Evolutionary conservation across 2,329 filamentous ascomycete species (phyloP).

Genomic region (Proliferodiscus dingleyae): DNA sequence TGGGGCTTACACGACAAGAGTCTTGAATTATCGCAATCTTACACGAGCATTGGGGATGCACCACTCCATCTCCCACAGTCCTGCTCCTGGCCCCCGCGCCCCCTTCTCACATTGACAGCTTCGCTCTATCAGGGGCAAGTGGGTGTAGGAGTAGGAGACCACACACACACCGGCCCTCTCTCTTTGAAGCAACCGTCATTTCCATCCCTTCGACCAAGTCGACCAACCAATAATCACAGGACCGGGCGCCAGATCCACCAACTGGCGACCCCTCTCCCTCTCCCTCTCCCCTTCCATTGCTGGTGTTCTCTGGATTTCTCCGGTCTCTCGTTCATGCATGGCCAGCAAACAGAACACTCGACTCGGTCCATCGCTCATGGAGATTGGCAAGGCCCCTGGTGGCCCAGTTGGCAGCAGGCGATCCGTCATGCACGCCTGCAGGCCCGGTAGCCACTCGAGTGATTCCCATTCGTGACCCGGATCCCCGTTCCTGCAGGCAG

Average conservation of each 20-base stretch:
- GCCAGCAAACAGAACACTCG: not conserved
- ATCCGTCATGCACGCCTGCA: not conserved
- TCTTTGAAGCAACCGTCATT: too few relatives aligned
- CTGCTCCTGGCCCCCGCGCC: not conserved
- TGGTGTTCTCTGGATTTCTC: not conserved
- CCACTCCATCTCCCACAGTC: not conserved
- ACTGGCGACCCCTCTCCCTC: not conserved
- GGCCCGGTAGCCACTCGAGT: not conserved
- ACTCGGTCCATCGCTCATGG: not conserved
- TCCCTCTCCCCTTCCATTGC: not conserved
- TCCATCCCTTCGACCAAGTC: too few relatives aligned
- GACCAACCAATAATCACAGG: too few relatives aligned
- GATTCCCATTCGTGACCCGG: not conserved
- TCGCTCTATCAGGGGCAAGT: not conserved
- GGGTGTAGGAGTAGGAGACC: not conserved
- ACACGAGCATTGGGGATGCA: not conserved
- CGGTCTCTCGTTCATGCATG: not conserved
- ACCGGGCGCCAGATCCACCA: not conserved
- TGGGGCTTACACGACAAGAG: not conserved
- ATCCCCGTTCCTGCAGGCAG: not conserved
- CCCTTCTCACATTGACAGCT: conserved; percentile 1
- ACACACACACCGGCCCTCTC: not conserved
- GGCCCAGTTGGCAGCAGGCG: not conserved
- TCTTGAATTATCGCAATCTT: too few relatives aligned
- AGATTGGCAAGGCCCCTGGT: not conserved